Conservation (phyloP, 768 basidiomycete species). For the Russula foetens region DNA sequence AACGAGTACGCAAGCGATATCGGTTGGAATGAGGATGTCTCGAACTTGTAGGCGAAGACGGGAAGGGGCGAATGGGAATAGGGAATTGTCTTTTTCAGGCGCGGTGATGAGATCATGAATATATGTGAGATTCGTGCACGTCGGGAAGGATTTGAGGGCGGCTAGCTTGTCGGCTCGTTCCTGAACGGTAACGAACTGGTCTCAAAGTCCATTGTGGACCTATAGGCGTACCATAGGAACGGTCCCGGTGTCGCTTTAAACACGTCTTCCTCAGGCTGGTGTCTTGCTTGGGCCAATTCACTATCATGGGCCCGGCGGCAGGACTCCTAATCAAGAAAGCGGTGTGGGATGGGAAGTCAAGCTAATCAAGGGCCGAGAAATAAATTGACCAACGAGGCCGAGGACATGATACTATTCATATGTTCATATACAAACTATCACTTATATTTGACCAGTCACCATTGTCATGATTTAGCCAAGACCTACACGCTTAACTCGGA, state of each 20-base stretch:
- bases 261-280: too few species aligned
- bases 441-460: not conserved
- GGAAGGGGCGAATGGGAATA: slow-evolving; percentile 71
- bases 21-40: slow-evolving; percentile 57
- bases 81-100: slow-evolving; percentile 52
- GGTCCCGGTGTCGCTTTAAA: not conserved
- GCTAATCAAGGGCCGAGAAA: too few species aligned
- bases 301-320: too few species aligned
- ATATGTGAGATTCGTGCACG: slow-evolving; percentile 44
- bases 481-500: not conserved
- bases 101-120: slow-evolving; percentile 69
- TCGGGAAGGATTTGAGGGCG: slow-evolving; percentile 7
- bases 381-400: too few species aligned
- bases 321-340: not conserved
- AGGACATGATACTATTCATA: too few species aligned
- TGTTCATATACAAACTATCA: too few species aligned
- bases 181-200: slow-evolving; percentile 8
- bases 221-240: slow-evolving; percentile 2
- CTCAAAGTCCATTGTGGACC: slow-evolving; percentile 9
- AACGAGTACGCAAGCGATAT: slow-evolving; percentile 52
- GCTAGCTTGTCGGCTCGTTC: too few species aligned
- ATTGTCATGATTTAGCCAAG: not conserved
- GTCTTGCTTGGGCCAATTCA: too few species aligned
- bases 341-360: too few species aligned
- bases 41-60: slow-evolving; percentile 62